phyloP scores from a whole-genome alignment of 345 rosid species.

The Ceriops zippeliana region DNA sequence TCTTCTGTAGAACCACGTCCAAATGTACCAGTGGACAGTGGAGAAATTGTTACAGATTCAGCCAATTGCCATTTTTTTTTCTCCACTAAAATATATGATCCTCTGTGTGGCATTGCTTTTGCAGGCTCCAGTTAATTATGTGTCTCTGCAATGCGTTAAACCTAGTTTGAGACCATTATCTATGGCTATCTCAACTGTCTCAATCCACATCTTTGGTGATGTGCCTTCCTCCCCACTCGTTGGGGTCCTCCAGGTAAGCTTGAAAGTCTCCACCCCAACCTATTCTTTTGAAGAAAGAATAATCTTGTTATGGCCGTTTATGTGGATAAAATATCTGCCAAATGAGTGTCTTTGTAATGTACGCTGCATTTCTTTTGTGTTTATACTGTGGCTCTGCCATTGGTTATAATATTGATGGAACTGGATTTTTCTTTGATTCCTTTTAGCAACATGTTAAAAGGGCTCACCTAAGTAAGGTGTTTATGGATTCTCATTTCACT shows the following conservation, averaged over 20 bases:
- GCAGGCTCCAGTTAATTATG: slow-evolving; percentile 79
- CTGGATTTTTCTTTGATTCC: not conserved
- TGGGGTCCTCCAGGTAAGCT: slow-evolving; percentile 68
- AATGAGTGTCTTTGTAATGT: too few species aligned
- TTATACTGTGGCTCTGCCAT: not conserved
- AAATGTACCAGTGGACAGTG: not conserved
- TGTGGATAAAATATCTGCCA: too few species aligned
- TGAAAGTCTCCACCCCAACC: not conserved
- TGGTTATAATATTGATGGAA: not conserved
- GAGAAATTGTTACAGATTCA: not conserved
- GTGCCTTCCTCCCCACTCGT: slow-evolving; percentile 94
- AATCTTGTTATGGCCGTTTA: too few species aligned
- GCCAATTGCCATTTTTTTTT: not conserved
- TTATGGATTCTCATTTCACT: slow-evolving; percentile 1
- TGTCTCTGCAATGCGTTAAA: slow-evolving; percentile 80
- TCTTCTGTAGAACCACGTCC: not conserved
- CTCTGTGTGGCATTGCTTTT: not conserved
- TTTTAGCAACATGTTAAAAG: not conserved
- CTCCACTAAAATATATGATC: not conserved
- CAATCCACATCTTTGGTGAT: slow-evolving; percentile 85
- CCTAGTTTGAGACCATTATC: slow-evolving; percentile 84
- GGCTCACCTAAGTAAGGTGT: not conserved
- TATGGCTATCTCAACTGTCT: slow-evolving; percentile 82
- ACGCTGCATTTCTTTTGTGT: not conserved
- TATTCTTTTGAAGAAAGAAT: too few species aligned